Conservation (phyloP, 2,329 filamentous ascomycete genomes). For the Penicillium sp. region DNA sequence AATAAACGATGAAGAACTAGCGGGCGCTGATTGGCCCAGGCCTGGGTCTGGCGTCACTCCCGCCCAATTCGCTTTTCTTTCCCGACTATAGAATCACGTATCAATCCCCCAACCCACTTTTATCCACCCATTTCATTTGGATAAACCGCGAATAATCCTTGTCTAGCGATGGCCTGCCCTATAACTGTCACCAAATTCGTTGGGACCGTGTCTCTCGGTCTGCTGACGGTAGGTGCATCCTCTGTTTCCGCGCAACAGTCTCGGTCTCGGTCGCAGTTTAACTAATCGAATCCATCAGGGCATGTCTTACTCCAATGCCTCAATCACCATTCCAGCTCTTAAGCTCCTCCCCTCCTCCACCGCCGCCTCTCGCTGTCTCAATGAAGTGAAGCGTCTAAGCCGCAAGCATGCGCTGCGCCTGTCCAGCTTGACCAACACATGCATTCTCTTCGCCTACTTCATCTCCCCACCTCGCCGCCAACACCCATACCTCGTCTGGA, state of each 20-base stretch:
- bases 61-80: background rate
- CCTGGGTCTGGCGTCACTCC: conserved; percentile 10
- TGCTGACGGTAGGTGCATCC: conserved; percentile 70
- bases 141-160: background rate
- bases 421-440: conserved; percentile 66
- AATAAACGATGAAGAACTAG: conserved; percentile 8
- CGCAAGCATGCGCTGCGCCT: conserved; percentile 67
- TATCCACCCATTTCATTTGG: background rate
- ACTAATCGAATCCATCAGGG: conserved; percentile 57
- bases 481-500: conserved; percentile 91
- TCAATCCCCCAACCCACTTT: background rate
- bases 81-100: background rate
- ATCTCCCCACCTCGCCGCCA: conserved; percentile 72
- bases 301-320: conserved; percentile 80
- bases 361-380: conserved; percentile 69
- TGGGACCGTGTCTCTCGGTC: conserved; percentile 82
- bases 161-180: conserved; percentile 62
- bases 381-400: conserved; percentile 64
- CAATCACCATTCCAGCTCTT: conserved; percentile 76
- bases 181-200: conserved; percentile 88
- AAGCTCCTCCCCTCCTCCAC: conserved; percentile 76
- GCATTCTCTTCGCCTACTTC: conserved; percentile 75
- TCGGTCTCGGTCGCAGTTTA: background rate
- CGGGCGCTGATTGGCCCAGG: conserved; percentile 17
- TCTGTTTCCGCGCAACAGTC: background rate